phyloP scores from a whole-genome alignment of 768 basidiomycete species.

The Xerocomus potaroensis region DNA sequence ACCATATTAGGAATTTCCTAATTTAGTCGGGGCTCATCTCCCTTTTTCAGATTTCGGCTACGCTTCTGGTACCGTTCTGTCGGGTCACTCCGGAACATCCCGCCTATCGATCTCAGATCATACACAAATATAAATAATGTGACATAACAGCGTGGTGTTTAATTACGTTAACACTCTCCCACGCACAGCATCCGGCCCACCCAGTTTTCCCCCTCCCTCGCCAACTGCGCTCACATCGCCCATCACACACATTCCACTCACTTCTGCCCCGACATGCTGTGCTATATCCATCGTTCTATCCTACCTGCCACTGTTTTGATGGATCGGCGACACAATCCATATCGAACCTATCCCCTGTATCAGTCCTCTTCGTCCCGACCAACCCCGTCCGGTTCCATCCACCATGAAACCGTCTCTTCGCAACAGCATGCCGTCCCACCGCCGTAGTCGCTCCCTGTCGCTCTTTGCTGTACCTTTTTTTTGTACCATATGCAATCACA shows the following conservation, averaged over 20 bases:
- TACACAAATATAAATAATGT: conserved; percentile 20
- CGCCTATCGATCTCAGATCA: conserved; percentile 32
- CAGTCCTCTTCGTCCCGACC: conserved; percentile 15
- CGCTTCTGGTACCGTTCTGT: conserved; percentile 32
- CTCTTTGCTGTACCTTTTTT: conserved; percentile 15
- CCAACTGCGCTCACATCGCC: conserved; percentile 15
- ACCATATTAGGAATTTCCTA: conserved; percentile 24
- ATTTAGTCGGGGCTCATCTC: conserved; percentile 21
- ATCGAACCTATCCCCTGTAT: too few relatives aligned
- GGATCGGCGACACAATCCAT: conserved; percentile 12
- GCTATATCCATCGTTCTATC: too few relatives aligned
- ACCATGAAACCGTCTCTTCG: conserved; percentile 12
- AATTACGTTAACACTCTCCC: conserved; percentile 31
- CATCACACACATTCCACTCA: not conserved
- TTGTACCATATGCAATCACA: conserved; percentile 12
- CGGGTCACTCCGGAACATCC: conserved; percentile 31
- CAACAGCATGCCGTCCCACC: conserved; percentile 8
- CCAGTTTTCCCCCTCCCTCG: not conserved
- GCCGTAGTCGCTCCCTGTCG: not conserved
- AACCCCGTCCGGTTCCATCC: conserved; percentile 12
- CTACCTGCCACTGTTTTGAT: conserved; percentile 9
- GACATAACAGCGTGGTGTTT: conserved; percentile 30
- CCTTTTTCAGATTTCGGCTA: conserved; percentile 36
- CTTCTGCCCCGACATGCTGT: not conserved
- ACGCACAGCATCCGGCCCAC: conserved; percentile 28